Base-by-base conservation (phyloP, 2,329 filamentous ascomycete species). In the Cladosporium sp. region DNA sequence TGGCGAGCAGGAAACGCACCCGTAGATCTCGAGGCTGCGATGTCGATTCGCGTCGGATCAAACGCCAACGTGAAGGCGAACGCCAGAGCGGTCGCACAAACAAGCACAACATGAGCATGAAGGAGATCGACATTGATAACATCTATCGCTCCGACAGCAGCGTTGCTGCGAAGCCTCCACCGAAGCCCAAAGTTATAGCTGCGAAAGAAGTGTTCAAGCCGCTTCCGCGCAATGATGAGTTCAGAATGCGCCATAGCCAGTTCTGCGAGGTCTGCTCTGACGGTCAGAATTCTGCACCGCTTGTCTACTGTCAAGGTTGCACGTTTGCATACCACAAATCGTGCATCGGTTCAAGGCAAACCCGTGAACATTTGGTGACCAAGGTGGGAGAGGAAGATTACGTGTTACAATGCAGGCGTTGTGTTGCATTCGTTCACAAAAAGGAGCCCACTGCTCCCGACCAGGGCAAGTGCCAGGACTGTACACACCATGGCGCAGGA, bases 221-320 rank as follows among this genome's bases (percentile, higher is more conserved):
- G 0, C 74, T 92, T 1, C 79, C 87, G 1, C 78, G 82, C 4
- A 84, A 88, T 15, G 86, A 90, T 47, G 79, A 84, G 2, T 99
- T 99, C 77, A 84, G 85, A 64, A 80, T 83, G 26, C 85, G 86
- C 12, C 95, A 99, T 77, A 86, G 85, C 57, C 81, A 86, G 49
- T 81, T 80, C 8, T 99, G 95, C 76, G 89, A 92, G 70, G 85
- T 87, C 2, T 99, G 95, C 74, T 84, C 85, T 10, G 80, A 85
- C 58, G 81, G 84, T 26, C 77, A 80, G 1, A 84, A 82, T 66
- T 90, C 88, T 74, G 92, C 92, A 0, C 82, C 86, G 47, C 81
- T 99, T 28, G 85, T 99, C 38, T 89, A 90, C 74, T 99, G 95
- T 72, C 96, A 99, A 79, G 95, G 95, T 34, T 99, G 95, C 76